Evolutionary conservation across 306 rosid genomes (phyloP), one percentile per base, ranked within the genome.

Genomic region (Astragalus glycyphyllos): DNA sequence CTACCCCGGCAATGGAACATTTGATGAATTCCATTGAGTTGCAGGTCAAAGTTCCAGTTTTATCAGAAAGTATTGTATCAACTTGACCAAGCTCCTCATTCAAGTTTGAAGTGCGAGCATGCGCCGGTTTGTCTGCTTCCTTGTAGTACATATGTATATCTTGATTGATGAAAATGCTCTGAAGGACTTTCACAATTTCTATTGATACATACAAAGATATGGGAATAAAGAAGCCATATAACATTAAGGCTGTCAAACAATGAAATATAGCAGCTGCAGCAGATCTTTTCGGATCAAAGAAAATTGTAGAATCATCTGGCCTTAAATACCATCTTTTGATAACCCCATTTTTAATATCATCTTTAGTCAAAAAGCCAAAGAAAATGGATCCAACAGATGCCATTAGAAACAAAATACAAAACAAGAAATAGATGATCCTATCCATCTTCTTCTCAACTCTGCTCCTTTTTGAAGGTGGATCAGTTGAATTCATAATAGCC

Each of bases 61-160:
- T 94, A 82, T 94, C 99, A 26, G 99, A 91, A 58, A 94, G 99
- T 80, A 94, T 85, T 8, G 99, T 94, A 69, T 91, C 87, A 40
- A 94, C 99, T 87, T 94, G 99, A 72, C 99, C 99, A 69, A 94
- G 99, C 65, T 91, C 99, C 85, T 94, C 99, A 68, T 91, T 94
- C 88, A 94, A 82, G 81, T 94, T 94, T 37, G 99, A 94, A 69
- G 99, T 94, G 35, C 90, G 89, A 48, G 99, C 97, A 50, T 79
- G 87, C 16, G 99, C 97, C 1, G 99, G 97, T 78, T 91, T 94
- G 81, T 94, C 86, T 17, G 89, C 85, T 77, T 94, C 97, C 79
- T 91, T 94, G 62, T 89, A 86, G 82, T 94, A 94, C 99, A 94
- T 87, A 63, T 84, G 59, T 69, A 91, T 89, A 84, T 94, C 99